Conservation (phyloP, 306 rosid species). For the Vigna trinervia region DNA sequence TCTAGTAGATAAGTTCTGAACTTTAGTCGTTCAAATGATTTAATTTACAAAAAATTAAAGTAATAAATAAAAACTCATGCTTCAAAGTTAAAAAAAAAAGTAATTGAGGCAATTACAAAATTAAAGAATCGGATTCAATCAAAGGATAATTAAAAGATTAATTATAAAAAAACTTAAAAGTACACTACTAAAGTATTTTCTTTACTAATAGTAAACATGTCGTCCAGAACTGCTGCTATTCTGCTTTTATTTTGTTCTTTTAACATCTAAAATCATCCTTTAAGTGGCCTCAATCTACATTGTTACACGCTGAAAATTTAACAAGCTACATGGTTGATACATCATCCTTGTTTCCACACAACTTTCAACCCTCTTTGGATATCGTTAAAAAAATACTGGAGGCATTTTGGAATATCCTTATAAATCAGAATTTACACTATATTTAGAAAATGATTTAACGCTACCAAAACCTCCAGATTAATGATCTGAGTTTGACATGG, state of each 20-base stretch:
- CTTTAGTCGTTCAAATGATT: too few species aligned
- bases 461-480: slow-evolving; percentile 26
- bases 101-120: too few species aligned
- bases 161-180: background rate
- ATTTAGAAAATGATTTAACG: slow-evolving; percentile 4
- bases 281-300: slow-evolving; percentile 7
- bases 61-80: too few species aligned
- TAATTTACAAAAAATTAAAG: too few species aligned
- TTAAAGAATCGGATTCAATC: too few species aligned
- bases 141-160: too few species aligned
- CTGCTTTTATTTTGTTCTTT: background rate
- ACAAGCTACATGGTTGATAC: slow-evolving; percentile 38
- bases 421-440: slow-evolving; percentile 31
- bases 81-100: too few species aligned
- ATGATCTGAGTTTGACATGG: slow-evolving; percentile 35
- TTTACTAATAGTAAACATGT: background rate
- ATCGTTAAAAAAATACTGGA: slow-evolving; percentile 23
- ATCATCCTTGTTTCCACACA: slow-evolving; percentile 35
- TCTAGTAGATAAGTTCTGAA: too few species aligned
- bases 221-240: background rate
- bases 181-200: background rate
- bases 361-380: slow-evolving; percentile 33
- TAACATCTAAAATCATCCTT: background rate
- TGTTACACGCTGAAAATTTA: slow-evolving; percentile 35
- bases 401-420: slow-evolving; percentile 30